Conservation (phyloP, 371 early-diverging fungal species). For the Mortierella sp. region DNA sequence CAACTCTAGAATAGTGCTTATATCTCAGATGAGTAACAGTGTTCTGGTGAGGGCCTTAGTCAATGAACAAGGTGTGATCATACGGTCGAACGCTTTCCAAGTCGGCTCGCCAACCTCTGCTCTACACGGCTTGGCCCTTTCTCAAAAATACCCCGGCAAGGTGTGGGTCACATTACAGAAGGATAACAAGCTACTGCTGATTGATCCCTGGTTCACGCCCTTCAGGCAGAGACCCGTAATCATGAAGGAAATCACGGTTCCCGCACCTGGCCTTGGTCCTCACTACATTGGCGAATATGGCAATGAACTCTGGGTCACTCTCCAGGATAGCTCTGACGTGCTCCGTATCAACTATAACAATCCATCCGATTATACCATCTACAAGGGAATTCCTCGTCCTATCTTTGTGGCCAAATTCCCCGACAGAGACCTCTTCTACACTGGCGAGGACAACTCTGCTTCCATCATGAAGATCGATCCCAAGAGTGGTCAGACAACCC, state of each 20-base stretch:
- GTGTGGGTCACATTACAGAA: conserved; percentile 38
- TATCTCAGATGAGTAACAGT: conserved; percentile 40
- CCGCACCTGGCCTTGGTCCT: conserved; percentile 27
- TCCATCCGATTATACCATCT: conserved; percentile 12
- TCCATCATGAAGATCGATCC: conserved; percentile 28
- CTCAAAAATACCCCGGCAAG: conserved; percentile 14
- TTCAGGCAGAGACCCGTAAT: neutral
- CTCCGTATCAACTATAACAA: conserved; percentile 30
- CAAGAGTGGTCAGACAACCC: neutral
- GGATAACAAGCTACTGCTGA: conserved; percentile 18
- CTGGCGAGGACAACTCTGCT: conserved; percentile 22
- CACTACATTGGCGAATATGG: conserved; percentile 45
- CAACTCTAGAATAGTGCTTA: conserved; percentile 10
- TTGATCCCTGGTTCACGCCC: conserved; percentile 14
- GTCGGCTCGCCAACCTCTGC: conserved; percentile 4
- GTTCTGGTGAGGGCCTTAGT: conserved; percentile 30
- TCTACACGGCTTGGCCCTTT: conserved; percentile 25
- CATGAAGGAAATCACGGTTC: conserved; percentile 16
- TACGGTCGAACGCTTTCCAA: conserved; percentile 8
- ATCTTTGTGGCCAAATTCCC: conserved; percentile 35
- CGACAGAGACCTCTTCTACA: conserved; percentile 22
- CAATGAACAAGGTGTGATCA: conserved; percentile 11
- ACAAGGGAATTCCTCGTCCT: conserved; percentile 9
- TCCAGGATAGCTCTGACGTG: conserved; percentile 28
- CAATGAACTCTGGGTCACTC: conserved; percentile 27